Evolutionary conservation across 768 basidiomycete genomes (phyloP), one percentile per base, ranked within the genome.

Genomic region (Auriscalpium orientale): DNA sequence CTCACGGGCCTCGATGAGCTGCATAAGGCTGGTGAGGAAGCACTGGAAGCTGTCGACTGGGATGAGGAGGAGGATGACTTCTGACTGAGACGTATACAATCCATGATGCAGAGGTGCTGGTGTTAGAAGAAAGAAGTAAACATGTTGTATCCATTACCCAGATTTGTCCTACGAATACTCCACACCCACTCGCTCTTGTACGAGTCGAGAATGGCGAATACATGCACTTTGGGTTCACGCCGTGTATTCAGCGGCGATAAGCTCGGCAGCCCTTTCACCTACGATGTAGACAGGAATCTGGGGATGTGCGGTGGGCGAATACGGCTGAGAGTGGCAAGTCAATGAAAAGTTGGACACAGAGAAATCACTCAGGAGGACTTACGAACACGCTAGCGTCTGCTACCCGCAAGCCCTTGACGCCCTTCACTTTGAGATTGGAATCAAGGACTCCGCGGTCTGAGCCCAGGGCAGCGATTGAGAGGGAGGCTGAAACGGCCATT

Each of bases 1-100:
- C 58, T 83, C 55, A 82, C 81, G 1, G 82, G 82, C 3, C 67
- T 84, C 50, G 80, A 82, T 62, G 69, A 78, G 68, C 67, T 84
- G 62, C 72, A 81, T 57, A 70, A 68, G 45, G 81, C 82, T 65
- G 78, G 75, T 13, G 79, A 82, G 66, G 73, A 71, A 35, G 71
- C 73, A 54, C 57, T 83, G 50, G 80, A 79, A 45, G 67, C 64
- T 10, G 69, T 79, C 7, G 79, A 81, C 43, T 77, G 78, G 76
- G 79, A 76, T 8, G 76, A 77, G 38, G 76, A 72, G 28, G 72
- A 66, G 18, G 69, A 68, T 65, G 59, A 70, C 49, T 61, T 70
- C 64, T 64, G 64, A 69, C 20, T 44, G 43, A 22, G 40, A 4
- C 18, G 40, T 43, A 18, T 43, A 43, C 13, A 18, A 43, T 43